phyloP scores from a whole-genome alignment of 345 rosid species.

The Acer saccharum region DNA sequence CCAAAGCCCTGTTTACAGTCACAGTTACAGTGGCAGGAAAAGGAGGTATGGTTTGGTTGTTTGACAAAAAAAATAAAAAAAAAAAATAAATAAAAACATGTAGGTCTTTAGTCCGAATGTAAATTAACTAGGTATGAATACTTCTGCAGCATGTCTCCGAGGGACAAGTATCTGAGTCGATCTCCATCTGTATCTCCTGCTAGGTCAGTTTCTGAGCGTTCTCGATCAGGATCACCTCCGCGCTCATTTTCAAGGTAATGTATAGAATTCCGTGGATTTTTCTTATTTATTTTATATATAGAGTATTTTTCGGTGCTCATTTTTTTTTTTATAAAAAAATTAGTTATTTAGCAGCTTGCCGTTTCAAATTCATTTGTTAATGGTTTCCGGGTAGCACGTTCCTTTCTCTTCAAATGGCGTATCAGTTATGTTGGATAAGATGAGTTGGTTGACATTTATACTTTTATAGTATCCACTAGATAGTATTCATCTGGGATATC shows the following conservation, averaged over 20 bases:
- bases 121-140: conserved; percentile 3
- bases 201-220: conserved; percentile 53
- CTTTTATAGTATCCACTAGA: not conserved
- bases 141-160: conserved; percentile 53
- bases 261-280: not conserved
- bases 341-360: not conserved
- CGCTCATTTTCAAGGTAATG: conserved; percentile 60
- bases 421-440: not conserved
- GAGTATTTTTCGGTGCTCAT: not conserved
- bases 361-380: not conserved
- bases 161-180: conserved; percentile 29
- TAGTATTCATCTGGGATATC: not conserved
- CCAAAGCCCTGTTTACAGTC: conserved; percentile 33
- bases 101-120: not conserved
- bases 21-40: conserved; percentile 52
- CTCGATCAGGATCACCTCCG: conserved; percentile 46
- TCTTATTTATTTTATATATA: not conserved
- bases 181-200: conserved; percentile 49
- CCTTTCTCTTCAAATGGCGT: not conserved
- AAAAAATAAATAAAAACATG: not conserved
- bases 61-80: not conserved
- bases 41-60: conserved; percentile 48
- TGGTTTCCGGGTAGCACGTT: not conserved
- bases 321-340: not conserved
- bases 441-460: not conserved